Evolutionary conservation across 169 alveolate genomes (phyloP), one percentile per base, ranked within the genome.

Genomic region (Cryptosporidium andersoni): DNA sequence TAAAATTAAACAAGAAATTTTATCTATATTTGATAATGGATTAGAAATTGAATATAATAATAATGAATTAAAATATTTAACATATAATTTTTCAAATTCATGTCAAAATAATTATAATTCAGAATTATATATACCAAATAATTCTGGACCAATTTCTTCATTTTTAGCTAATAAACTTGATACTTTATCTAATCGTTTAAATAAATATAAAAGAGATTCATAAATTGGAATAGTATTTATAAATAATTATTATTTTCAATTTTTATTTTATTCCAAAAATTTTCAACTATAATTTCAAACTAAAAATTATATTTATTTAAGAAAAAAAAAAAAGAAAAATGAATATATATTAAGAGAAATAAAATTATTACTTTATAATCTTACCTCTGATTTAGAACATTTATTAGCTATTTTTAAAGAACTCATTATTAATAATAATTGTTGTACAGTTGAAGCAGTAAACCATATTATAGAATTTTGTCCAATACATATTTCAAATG

Each of bases 401-500:
- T 60, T 74, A 7, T 66, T 55, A 3, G 60, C 60, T 39, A 74
- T 25, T 55, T 47, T 74, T 45, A 74, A 8, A 25, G 74, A 43
- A 45, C 85, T 74, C 67, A 55, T 42, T 47, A 74, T 74, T n/a
- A 74, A 64, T 11, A 74, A 63, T 68, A 74, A 43, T 48, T 58
- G 74, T 34, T 74, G 55, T n/a, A 40, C 16, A 7, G 68, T 36
- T 36, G 56, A 39, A 25, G 85, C 68, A 11, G 85, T 58, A 9
- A 74, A 74, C 85, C 85, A 74, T 47, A 74, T 64, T 6, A 74
- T 42, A 3, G 64, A 66, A 48, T 74, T 74, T 45, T 74, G 85
- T 42, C 85, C 85, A 47, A 74, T 68, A 58, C 85, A 74, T 16
- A 74, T 48, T 43, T 74, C 85, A 60, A 45, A 74, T 1, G 85